These are phyloP conservation scores for Diplosphaera chodatii DNA, from an alignment of 139 green algal genomes.

Conservation along the genomic window DNA sequence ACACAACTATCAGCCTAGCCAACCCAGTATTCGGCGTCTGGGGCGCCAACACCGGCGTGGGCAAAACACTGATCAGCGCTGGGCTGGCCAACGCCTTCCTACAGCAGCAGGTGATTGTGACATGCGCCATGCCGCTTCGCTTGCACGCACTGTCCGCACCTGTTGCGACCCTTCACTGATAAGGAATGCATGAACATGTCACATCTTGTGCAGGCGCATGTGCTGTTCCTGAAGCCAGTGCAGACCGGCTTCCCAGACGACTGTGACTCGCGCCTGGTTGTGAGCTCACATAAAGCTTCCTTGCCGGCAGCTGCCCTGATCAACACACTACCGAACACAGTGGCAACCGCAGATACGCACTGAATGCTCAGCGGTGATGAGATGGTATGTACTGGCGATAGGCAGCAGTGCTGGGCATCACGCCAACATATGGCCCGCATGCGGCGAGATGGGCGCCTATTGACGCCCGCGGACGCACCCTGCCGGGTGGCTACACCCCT, in stretches of 20 bases:
- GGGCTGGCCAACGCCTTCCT: slow-evolving; percentile 50
- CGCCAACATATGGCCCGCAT: slow-evolving; percentile 2
- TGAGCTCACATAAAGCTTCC: slow-evolving; percentile 16
- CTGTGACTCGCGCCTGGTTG: slow-evolving; percentile 70
- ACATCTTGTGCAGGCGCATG: slow-evolving; percentile 31
- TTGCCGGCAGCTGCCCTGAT: no score
- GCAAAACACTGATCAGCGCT: slow-evolving; percentile 87
- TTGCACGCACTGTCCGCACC: no score
- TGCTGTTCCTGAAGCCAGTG: slow-evolving; percentile 91
- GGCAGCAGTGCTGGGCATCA: slow-evolving; percentile 17
- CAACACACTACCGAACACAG: no score
- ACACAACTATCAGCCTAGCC: slow-evolving; percentile 1
- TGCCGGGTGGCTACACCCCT: neutral
- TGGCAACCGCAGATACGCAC: no score
- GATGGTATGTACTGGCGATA: no score
- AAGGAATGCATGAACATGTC: no score
- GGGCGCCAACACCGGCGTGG: slow-evolving; percentile 91
- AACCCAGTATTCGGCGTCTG: slow-evolving; percentile 61
- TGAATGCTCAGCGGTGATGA: no score
- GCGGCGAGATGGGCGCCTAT: neutral
- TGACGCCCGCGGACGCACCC: neutral
- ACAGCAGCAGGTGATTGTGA: slow-evolving; percentile 15
- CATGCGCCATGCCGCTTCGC: no score
- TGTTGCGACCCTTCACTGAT: no score
- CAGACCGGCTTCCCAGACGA: slow-evolving; percentile 91